These are phyloP conservation scores for Neltuma alba DNA, from an alignment of 306 rosid species.

Conservation along the genomic window DNA sequence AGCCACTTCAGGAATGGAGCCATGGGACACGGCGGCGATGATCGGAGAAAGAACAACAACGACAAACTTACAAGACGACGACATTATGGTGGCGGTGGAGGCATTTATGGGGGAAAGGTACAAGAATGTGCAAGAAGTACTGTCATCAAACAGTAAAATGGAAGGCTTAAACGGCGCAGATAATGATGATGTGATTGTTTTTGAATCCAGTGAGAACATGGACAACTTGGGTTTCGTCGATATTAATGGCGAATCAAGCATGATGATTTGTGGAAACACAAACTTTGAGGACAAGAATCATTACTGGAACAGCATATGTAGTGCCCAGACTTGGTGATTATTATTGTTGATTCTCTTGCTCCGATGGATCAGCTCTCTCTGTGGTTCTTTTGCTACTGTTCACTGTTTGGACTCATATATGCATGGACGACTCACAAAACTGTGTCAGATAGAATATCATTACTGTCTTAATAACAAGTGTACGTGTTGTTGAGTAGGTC, in stretches of 20 bases:
- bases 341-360: background rate
- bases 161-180: background rate
- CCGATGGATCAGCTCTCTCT: background rate
- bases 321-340: background rate
- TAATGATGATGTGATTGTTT: background rate
- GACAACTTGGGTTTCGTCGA: background rate
- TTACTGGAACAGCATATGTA: background rate
- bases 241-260: background rate
- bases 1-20: background rate
- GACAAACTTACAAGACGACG: slow-evolving; percentile 11
- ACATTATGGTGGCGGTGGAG: slow-evolving; percentile 35
- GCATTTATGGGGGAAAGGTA: slow-evolving; percentile 28
- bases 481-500: background rate
- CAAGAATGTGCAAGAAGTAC: background rate
- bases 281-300: background rate
- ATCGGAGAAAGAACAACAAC: background rate
- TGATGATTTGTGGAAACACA: background rate
- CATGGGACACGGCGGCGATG: background rate
- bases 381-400: background rate
- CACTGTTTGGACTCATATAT: background rate
- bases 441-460: background rate
- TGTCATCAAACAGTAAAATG: background rate
- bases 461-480: background rate
- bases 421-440: background rate
- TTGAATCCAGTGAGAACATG: background rate